Evolutionary conservation across 2,329 filamentous ascomycete genomes (phyloP).

Genomic region (Monilinia fructicola): DNA sequence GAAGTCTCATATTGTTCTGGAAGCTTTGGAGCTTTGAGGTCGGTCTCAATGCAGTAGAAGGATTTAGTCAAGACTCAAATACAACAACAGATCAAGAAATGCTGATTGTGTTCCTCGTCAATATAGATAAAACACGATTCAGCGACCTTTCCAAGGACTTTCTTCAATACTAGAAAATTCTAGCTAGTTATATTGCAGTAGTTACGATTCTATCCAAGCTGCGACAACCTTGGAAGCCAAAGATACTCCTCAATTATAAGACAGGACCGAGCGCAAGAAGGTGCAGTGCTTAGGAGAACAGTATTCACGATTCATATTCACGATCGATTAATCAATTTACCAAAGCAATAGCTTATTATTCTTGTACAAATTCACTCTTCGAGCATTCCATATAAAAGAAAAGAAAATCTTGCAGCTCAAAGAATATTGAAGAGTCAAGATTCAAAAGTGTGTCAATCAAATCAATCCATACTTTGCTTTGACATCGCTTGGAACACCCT

Average conservation of each 20-base stretch:
- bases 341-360: not conserved
- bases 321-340: not conserved
- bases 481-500: slow-evolving; percentile 16
- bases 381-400: not conserved
- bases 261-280: slow-evolving; percentile 36
- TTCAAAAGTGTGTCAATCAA: slow-evolving; percentile 11
- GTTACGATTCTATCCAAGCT: slow-evolving; percentile 29
- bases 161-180: not conserved
- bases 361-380: not conserved
- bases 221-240: slow-evolving; percentile 35
- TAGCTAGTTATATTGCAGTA: not conserved
- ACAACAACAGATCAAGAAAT: not conserved
- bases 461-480: slow-evolving; percentile 19
- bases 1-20: slow-evolving; percentile 19
- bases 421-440: slow-evolving; percentile 4
- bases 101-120: not conserved
- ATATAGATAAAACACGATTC: slow-evolving; percentile 5
- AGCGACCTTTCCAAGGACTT: not conserved
- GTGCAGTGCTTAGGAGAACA: not conserved
- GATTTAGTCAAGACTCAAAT: not conserved
- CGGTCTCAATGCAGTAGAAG: not conserved
- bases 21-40: slow-evolving; percentile 25
- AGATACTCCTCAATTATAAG: slow-evolving; percentile 25
- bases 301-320: slow-evolving; percentile 4
- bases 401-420: slow-evolving; percentile 4